Evolutionary conservation across 352 stramenopile species (phyloP).

Genomic region (Peronospora farinosa): DNA sequence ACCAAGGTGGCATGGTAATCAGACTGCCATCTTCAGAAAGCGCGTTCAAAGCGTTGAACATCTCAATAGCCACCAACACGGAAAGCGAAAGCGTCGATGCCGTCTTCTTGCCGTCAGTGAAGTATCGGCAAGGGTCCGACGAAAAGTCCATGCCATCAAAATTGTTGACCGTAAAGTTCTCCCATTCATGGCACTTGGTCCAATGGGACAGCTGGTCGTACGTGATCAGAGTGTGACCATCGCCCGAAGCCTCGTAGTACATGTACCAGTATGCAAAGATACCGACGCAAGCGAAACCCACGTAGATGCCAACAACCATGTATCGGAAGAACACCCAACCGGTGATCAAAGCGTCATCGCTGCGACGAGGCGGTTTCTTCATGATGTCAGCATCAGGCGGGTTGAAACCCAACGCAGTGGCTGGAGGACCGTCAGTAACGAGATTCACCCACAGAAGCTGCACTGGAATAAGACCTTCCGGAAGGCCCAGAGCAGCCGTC

Average conservation of each 20-base stretch:
- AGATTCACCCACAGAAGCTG: constrained; percentile 99
- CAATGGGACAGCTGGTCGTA: constrained; percentile 88
- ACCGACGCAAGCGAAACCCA: constrained; percentile 87
- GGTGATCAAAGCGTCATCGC: constrained; percentile 97
- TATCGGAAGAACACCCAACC: constrained; percentile 97
- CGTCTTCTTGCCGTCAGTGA: constrained; percentile 88
- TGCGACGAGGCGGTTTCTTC: constrained; percentile 91
- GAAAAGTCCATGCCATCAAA: constrained; percentile 88
- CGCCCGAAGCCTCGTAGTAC: constrained; percentile 86
- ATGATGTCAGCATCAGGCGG: constrained; percentile 97
- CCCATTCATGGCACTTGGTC: constrained; percentile 88
- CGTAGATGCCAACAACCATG: constrained; percentile 93
- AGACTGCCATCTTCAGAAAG: constrained; percentile 89
- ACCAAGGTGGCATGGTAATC: constrained; percentile 89
- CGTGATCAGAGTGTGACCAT: constrained; percentile 88
- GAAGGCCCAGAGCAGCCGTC: constrained; percentile 91
- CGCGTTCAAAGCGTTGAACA: constrained; percentile 94
- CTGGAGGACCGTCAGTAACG: constrained; percentile 97
- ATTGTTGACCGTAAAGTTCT: constrained; percentile 88
- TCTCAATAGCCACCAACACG: constrained; percentile 92
- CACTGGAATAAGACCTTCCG: constrained; percentile 96
- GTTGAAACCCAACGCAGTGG: constrained; percentile 98
- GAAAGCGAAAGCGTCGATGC: constrained; percentile 91
- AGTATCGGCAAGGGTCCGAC: constrained; percentile 88
- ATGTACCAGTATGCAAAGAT: constrained; percentile 94